Evolutionary conservation across 331 rosid species (phyloP).

Genomic region (Rhamnella rubrinervis): DNA sequence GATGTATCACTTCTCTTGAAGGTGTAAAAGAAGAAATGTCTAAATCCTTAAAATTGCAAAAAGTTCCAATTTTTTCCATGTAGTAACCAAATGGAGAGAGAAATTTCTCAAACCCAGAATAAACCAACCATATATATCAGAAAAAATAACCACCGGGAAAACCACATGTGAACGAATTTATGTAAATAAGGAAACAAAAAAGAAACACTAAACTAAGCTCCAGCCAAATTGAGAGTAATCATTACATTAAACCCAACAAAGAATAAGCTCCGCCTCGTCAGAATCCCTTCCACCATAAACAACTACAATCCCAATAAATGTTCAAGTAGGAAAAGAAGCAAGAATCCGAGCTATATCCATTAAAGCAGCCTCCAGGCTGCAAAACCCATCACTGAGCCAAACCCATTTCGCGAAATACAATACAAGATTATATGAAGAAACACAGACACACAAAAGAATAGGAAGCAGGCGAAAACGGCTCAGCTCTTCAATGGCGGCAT

Average conservation of each 20-base stretch:
- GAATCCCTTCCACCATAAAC: not conserved
- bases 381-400: slow-evolving; percentile 24
- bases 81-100: slow-evolving; percentile 3
- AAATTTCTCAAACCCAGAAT: slow-evolving; percentile 22
- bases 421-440: not conserved
- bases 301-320: slow-evolving; percentile 1
- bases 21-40: slow-evolving; percentile 20
- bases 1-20: slow-evolving; percentile 13
- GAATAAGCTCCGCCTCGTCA: slow-evolving; percentile 7
- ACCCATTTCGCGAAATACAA: slow-evolving; percentile 23
- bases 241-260: not conserved
- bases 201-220: not conserved
- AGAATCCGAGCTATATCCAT: slow-evolving; percentile 12
- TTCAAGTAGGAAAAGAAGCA: not conserved
- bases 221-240: slow-evolving; percentile 16
- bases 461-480: slow-evolving; percentile 7
- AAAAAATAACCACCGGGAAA: slow-evolving; percentile 19
- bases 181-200: too few species aligned
- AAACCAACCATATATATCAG: slow-evolving; percentile 9
- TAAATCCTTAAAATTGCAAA: slow-evolving; percentile 7
- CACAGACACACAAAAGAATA: not conserved
- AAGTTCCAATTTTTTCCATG: slow-evolving; percentile 14
- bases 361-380: slow-evolving; percentile 18
- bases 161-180: slow-evolving; percentile 3
- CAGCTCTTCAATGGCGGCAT: not conserved